Evolutionary conservation across 495 filamentous ascomycete species (phyloP).

Genomic region (Tuber borchii): DNA sequence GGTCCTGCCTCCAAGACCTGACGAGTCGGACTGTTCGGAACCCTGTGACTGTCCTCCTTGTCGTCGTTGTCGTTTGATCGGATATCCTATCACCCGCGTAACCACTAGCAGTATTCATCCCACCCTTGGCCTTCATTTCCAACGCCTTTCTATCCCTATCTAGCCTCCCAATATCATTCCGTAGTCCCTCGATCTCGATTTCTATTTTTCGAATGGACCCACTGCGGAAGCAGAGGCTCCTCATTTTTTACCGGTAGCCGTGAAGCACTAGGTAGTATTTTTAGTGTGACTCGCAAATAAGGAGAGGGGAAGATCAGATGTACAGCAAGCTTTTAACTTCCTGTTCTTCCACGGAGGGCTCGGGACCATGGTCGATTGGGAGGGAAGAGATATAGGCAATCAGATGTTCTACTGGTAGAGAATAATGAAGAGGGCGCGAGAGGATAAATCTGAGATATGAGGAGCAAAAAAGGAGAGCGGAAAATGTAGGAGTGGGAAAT

Average conservation of each 20-base stretch:
- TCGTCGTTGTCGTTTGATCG: not conserved
- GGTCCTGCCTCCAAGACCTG: no score
- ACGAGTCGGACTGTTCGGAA: no score
- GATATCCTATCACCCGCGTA: not conserved
- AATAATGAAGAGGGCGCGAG: no score
- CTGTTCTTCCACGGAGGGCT: no score
- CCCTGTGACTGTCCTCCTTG: no score
- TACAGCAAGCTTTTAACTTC: no score
- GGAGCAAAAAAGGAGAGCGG: no score
- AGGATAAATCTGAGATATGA: no score
- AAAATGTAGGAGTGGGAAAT: no score
- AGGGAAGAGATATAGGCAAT: no score
- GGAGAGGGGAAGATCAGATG: not conserved
- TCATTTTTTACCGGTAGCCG: not conserved
- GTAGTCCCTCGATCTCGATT: not conserved
- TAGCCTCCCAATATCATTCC: not conserved
- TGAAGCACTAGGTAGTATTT: not conserved
- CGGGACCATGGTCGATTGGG: no score
- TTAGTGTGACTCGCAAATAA: not conserved
- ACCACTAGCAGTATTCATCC: not conserved
- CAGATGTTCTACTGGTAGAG: no score
- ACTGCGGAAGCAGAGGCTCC: not conserved
- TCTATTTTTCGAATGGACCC: not conserved
- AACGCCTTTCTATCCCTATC: not conserved
- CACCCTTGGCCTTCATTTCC: not conserved